Evolutionary conservation across 345 rosid species (phyloP), one percentile per base, ranked within the genome.

Genomic region (Populus simonii): DNA sequence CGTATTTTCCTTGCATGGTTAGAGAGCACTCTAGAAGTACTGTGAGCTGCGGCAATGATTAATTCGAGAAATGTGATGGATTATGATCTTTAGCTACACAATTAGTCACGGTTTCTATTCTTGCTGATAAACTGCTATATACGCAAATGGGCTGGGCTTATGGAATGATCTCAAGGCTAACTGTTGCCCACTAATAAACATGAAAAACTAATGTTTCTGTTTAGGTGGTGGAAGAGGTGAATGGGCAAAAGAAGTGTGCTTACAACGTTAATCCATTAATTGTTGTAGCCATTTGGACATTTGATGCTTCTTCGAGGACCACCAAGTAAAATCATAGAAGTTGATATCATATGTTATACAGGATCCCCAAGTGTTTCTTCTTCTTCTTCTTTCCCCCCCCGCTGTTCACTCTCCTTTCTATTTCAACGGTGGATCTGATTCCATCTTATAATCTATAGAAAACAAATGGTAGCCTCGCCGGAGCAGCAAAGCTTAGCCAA

Each of bases 11-110:
- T 38, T 62, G 59, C 75, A 74, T 66, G 18, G 73, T 70, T 73
- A 83, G 88, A 83, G 84, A 83, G 84, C 80, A 78, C 22, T 66
- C 36, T 75, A 75, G 72, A 83, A 25, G 25, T 25, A 80, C 82
- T 70, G 35, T 71, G 82, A 78, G 82, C 80, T 55, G 80, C 81
- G 80, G 83, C 74, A 17, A 49, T 65, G 16, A 80, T 83, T 75
- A 67, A 66, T 70, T 80, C 31, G 27, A 33, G 67, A 79, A 31
- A 51, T 65, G 74, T 78, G 45, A 57, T 68, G 69, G 69, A 81
- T 73, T 38, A 43, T 66, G 72, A 75, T 76, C 51, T 66, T 68
- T 61, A 43, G 69, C 79, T 63, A 77, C 74, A 71, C 74, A 68
- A 74, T 66, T 68, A 63, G 39, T 72, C 25, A 36, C 41, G 29